These are phyloP conservation scores for Alternaria brassicae DNA, from an alignment of 2,329 filamentous ascomycete genomes.

Conservation along the genomic window DNA sequence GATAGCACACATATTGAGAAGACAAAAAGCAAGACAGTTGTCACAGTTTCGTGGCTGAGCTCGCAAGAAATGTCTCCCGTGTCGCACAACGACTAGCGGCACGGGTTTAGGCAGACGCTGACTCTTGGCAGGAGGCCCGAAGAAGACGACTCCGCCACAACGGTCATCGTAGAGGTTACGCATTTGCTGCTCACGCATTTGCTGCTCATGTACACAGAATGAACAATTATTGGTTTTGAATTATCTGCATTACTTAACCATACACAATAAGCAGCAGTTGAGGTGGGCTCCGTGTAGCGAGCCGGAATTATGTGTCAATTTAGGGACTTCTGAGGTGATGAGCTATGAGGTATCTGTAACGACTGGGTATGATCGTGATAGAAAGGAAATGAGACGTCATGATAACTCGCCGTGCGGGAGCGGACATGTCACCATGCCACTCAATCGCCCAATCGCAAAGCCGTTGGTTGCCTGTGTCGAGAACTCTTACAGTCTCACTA, in stretches of 20 bases:
- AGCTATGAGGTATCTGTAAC: constrained; percentile 9
- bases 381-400: background rate
- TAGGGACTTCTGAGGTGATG: background rate
- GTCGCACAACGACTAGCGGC: background rate
- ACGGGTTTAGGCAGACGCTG: background rate
- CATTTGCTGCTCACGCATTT: background rate
- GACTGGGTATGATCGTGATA: background rate
- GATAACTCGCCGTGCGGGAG: background rate
- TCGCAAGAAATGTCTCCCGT: background rate
- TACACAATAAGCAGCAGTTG: background rate
- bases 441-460: background rate
- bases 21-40: background rate
- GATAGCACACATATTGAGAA: background rate
- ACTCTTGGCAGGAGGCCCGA: background rate
- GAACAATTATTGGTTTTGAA: background rate
- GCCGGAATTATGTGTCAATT: constrained; percentile 2
- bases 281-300: background rate
- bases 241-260: background rate
- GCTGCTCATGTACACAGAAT: background rate
- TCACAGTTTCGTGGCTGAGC: background rate
- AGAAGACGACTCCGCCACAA: background rate
- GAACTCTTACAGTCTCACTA: background rate
- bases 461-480: background rate
- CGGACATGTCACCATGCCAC: constrained; percentile 12
- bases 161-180: background rate